Conservation (phyloP, 2,329 filamentous ascomycete species). For the Epichloe baconii region DNA sequence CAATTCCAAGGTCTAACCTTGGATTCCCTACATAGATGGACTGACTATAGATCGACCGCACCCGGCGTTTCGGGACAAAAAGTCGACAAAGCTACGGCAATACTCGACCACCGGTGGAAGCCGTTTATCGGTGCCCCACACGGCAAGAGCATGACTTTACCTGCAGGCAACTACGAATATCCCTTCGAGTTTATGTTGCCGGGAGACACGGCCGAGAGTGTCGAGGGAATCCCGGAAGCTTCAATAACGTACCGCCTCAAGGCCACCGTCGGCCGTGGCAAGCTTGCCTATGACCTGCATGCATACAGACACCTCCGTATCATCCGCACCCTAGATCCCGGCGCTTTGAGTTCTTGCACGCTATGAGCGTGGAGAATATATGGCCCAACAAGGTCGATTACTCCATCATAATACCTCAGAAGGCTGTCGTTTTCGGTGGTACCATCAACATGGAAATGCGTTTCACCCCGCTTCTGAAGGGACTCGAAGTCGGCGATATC, state of each 20-base stretch:
- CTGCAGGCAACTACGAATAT: conserved; percentile 71
- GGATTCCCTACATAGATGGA: conserved; percentile 27
- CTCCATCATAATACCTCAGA: conserved; percentile 82
- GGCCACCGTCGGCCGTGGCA: conserved; percentile 75
- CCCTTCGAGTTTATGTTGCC: conserved; percentile 65
- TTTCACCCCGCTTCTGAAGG: conserved; percentile 79
- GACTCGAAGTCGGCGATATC: conserved; percentile 72
- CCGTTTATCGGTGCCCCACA: conserved; percentile 43
- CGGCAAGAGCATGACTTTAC: conserved; percentile 46
- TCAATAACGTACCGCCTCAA: conserved; percentile 86
- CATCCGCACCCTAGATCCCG: conserved; percentile 63
- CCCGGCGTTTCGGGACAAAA: conserved; percentile 45
- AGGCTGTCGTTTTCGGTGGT: conserved; percentile 91
- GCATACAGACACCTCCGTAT: conserved; percentile 67
- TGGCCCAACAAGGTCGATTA: conserved; percentile 98
- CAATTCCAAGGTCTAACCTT: conserved; percentile 6
- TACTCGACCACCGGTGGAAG: conserved; percentile 58
- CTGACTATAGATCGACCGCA: conserved; percentile 38
- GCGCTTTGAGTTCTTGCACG: conserved; percentile 65
- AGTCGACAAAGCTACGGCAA: conserved; percentile 42
- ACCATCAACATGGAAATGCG: conserved; percentile 72
- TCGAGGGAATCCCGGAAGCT: conserved; percentile 78
- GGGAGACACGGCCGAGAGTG: conserved; percentile 66
- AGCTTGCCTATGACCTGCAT: conserved; percentile 76
- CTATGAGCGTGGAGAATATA: conserved; percentile 92